Base-by-base conservation (phyloP, 331 rosid species). In the Quercus tomentella region DNA sequence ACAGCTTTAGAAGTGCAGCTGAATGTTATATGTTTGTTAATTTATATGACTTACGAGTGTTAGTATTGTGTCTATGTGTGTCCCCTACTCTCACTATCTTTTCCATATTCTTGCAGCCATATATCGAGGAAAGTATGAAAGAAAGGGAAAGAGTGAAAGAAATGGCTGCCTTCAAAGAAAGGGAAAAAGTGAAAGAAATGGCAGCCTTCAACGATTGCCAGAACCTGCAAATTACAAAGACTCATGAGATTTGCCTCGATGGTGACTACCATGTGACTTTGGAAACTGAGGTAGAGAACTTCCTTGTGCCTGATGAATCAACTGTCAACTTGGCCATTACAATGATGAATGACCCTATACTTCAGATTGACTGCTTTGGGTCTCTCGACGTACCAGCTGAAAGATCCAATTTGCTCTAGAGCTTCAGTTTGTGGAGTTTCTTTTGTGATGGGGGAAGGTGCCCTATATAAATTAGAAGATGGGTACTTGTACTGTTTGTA, bases 41-140 rank as follows among this genome's bases (percentile, higher is more conserved):
- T 41, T 41, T 41, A 41, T 41, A 0, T 41, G 49, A 41, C 49
- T 9, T 41, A 41, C 12, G 0, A 41, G 49, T 41, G 49, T 9
- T 41, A 41, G 49, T 9, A 41, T 9, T 9, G 12, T 10, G 33
- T 45, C 7, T 76, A 14, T 21, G 45, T 21, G 4, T 31, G n/a
- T 58, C 49, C 49, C 49, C 49, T 41, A 9, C 49, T 41, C 14
- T 41, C 49, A 41, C 49, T 41, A 37, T 18, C 17, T 37, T 15
- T 31, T 51, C 17, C 18, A 14, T 49, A 49, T 45, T 56, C 76
- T 41, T 51, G 68, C 79, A 84, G 84, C 82, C 79, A 61, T 84
- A 72, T 57, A 31, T 80, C 17, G 82, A 84, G 58, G 84, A 81
- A 77, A 84, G 87, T 31, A 80, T 76, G 56, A 80, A 26, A 79